Base-by-base conservation (phyloP, 2,329 filamentous ascomycete species). In the Herpotrichia juniperi region DNA sequence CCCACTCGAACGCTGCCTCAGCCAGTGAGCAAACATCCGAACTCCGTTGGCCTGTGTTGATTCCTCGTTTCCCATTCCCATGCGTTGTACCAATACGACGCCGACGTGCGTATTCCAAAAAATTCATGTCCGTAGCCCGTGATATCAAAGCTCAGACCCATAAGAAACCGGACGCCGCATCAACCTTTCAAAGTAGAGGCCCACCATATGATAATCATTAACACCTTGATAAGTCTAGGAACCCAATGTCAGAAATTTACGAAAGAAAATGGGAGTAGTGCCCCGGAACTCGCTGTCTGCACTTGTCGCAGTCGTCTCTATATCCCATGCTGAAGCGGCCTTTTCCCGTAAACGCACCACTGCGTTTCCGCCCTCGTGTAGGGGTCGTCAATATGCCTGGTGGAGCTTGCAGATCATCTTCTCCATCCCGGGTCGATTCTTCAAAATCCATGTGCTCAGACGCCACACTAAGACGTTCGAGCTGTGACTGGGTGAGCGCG, bases 281-380 rank as follows among this genome's bases (percentile, higher is more conserved):
- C 1, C 79, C 79, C 1, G 78, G 78, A n/a, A 81, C 75, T 48
- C 73, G 64, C 54, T 71, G 65, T 48, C 71, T 67, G 57, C 79
- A 81, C 62, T 80, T 81, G 42, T 79, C 76, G 57, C 79, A 81
- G 54, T 81, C 78, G 10, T 78, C 73, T 24, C 78, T 66, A 56
- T 76, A 81, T 12, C 79, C 79, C 74, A 81, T 79, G 54, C 74
- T 75, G 50, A 79, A 75, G 32, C 75, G 66, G 21, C 69, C 74
- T 49, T 72, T 70, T 42, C 67, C 67, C 7, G 66, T 71, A 37
- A 75, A 57, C 14, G 73, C 73, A 35, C 73, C 74, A 47, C 72
- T 75, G 44, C 74, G 63, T 49, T 74, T 73, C 40, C 73, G 58
- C 6, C 70, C 71, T n/a, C 58, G 61, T 28, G 56, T 59, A 17